phyloP scores from a whole-genome alignment of 805 yeast species.

The Candida berthetii region DNA sequence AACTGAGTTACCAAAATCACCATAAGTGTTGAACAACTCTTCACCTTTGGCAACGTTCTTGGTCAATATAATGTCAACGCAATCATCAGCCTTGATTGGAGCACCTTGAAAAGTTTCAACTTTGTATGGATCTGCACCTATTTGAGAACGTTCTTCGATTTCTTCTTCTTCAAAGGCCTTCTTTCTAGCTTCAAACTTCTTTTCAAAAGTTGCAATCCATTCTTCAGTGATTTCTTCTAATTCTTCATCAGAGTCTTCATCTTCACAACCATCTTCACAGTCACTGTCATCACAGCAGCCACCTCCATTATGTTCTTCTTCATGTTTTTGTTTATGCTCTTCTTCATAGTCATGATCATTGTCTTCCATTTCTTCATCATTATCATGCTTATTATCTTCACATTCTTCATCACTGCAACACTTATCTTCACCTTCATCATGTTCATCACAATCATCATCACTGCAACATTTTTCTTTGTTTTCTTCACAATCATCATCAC shows the following conservation, averaged over 20 bases:
- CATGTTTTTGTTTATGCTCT: background rate
- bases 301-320: background rate
- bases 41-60: conserved; percentile 35
- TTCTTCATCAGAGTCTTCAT: conserved; percentile 12
- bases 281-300: conserved; percentile 10
- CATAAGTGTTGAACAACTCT: conserved; percentile 82
- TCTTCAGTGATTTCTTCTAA: conserved; percentile 21
- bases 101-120: conserved; percentile 20
- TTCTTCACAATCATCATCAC: background rate
- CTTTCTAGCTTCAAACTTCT: background rate
- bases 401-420: background rate
- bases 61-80: conserved; percentile 65
- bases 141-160: conserved; percentile 9
- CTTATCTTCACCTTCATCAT: background rate
- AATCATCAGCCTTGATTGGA: conserved; percentile 37
- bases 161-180: conserved; percentile 10
- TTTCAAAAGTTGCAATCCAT: conserved; percentile 22
- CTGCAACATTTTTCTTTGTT: background rate
- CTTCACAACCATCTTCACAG: conserved; percentile 13
- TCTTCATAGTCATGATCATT: background rate
- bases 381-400: background rate
- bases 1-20: conserved; percentile 60
- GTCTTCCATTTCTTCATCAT: background rate
- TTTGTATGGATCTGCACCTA: conserved; percentile 3
- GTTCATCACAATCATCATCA: conserved; percentile 3